Evolutionary conservation across 495 filamentous ascomycete genomes (phyloP).

Genomic region (Penicillium tannophilum): DNA sequence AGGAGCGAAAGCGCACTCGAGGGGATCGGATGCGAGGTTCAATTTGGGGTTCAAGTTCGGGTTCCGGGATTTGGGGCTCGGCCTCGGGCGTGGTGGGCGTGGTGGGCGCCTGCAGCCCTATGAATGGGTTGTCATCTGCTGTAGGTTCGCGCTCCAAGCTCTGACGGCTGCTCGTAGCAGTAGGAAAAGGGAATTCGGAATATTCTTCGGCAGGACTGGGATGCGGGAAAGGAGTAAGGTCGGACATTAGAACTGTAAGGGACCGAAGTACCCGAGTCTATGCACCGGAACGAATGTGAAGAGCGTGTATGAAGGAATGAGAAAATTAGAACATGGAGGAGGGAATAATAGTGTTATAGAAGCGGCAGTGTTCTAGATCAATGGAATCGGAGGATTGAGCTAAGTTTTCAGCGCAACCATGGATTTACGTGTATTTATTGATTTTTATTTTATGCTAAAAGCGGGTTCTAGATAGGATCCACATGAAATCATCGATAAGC

Average conservation of each 20-base stretch:
- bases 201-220: constrained; percentile 32
- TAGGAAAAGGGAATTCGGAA: constrained; percentile 26
- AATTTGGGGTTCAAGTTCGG: not conserved
- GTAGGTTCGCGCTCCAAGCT: constrained; percentile 23
- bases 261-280: not conserved
- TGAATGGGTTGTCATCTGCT: constrained; percentile 22
- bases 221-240: constrained; percentile 21
- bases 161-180: constrained; percentile 9
- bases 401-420: not conserved
- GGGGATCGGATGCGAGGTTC: constrained; percentile 19
- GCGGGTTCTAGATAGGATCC: constrained; percentile 2
- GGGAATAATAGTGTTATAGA: not conserved
- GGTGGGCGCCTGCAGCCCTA: constrained; percentile 7
- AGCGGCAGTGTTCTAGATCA: not conserved
- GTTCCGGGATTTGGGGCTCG: not conserved
- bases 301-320: not conserved
- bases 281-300: not conserved
- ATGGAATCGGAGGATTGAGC: not conserved
- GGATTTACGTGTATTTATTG: not conserved
- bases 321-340: not conserved
- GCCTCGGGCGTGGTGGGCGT: not conserved
- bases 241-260: constrained; percentile 23
- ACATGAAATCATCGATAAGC: constrained; percentile 2
- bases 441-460: not conserved
- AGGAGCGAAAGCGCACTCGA: constrained; percentile 30